Base-by-base conservation (phyloP, 108 stramenopile genomes). In the Nitzschia sp. region DNA sequence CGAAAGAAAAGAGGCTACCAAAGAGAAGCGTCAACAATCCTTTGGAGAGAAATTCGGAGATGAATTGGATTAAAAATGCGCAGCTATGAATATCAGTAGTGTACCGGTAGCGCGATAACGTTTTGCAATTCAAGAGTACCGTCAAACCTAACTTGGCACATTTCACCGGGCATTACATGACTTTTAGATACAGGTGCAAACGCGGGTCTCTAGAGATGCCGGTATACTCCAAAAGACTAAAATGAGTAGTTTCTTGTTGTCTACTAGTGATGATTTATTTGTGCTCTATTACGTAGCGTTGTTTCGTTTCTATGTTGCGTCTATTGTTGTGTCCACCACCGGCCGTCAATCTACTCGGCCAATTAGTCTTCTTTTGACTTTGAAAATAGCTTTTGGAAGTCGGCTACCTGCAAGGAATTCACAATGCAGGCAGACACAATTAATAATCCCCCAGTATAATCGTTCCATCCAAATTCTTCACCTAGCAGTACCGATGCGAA, bases 381-480 rank as follows among this genome's bases (percentile, higher is more conserved):
- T 21, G 48, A 22, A n/a, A 50, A 21, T n/a, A 50, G 4, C 9
- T 21, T 50, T 11, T 45, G 28, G 67, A 75, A 53, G 41, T 67
- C 48, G 34, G 30, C 21, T 45, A 66, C 45, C 30, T 67, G 36
- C 3, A 67, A 29, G 9, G 77, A 2, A 15, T 73, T 82, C 17
- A 72, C 79, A 25, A 87, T 27, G 71, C 87, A 88, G 1, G 86
- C 86, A 5, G 72, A 54, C 29, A 85, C 74, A 45, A 89, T 84
- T 13, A 84, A 56, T 0, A 56, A 70, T 41, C 84, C 85, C 1
- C 87, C 87, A 0, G 79, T 75, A 23, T 50, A 59, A 59, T 89
- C 85, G 38, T 72, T 66, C 0, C 57, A n/a, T 23, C 75, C 71
- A 48, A 90, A 75, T 13, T 60, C 38, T 38, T 83, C 79, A 22